These are phyloP conservation scores for Rickenella mellea DNA, from an alignment of 768 basidiomycete species.

Conservation along the genomic window DNA sequence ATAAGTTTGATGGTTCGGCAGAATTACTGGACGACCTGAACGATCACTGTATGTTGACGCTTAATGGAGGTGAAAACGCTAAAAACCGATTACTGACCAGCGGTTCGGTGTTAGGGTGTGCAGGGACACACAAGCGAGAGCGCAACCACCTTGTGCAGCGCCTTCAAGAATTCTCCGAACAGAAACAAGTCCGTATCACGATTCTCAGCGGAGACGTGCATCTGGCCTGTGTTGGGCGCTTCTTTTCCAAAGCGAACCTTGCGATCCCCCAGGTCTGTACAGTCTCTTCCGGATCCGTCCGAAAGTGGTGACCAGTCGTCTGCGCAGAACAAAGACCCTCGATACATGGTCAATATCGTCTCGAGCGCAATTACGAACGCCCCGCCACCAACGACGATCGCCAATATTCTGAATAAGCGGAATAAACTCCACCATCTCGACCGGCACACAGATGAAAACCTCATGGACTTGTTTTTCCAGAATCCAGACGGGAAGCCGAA, in stretches of 20 bases:
- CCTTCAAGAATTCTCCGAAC: conserved; percentile 25
- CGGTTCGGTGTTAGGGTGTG: conserved; percentile 4
- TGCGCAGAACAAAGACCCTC: conserved; percentile 10
- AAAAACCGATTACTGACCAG: not conserved
- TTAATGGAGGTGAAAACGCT: not conserved
- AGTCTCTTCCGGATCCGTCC: not conserved
- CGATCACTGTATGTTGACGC: conserved; percentile 10
- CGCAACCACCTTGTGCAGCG: conserved; percentile 27
- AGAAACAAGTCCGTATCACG: conserved; percentile 24
- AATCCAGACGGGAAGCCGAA: conserved; percentile 8
- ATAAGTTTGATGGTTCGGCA: conserved; percentile 8
- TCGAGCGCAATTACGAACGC: conserved; percentile 11
- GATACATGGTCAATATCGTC: conserved; percentile 10
- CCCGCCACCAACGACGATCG: conserved; percentile 5
- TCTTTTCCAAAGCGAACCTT: conserved; percentile 8
- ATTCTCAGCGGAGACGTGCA: conserved; percentile 35
- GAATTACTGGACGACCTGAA: conserved; percentile 10
- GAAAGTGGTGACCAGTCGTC: not conserved
- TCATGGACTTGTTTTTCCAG: conserved; percentile 9
- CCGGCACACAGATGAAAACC: conserved; percentile 8
- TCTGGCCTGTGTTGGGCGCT: conserved; percentile 20
- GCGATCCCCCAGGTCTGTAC: conserved; percentile 8
- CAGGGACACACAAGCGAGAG: conserved; percentile 25
- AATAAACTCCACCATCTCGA: conserved; percentile 7
- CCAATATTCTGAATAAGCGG: conserved; percentile 8